phyloP scores from a whole-genome alignment of 108 stramenopile genomes.

The Phaeodactylum tricornutum region DNA sequence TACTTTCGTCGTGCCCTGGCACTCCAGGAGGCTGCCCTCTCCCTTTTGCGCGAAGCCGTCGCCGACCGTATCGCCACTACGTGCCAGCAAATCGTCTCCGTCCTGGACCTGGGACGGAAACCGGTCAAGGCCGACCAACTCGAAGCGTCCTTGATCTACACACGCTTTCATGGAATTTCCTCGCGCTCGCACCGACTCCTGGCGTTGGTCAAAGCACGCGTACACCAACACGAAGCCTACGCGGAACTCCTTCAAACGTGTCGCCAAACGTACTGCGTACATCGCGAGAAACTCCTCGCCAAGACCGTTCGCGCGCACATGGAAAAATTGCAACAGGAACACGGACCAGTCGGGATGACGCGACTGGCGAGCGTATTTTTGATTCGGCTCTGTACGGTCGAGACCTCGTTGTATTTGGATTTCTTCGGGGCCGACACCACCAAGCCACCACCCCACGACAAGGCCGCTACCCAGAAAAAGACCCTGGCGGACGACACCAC shows the following conservation, averaged over 20 bases:
- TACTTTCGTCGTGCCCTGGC: conserved; percentile 73
- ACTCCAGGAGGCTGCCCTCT: conserved; percentile 75
- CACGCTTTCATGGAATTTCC: conserved; percentile 84
- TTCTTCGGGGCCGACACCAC: conserved; percentile 63
- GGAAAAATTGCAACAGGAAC: conserved; percentile 70
- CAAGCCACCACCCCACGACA: no score
- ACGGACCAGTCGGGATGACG: conserved; percentile 83
- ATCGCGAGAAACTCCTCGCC: conserved; percentile 48
- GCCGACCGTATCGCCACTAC: conserved; percentile 75
- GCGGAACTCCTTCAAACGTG: conserved; percentile 65
- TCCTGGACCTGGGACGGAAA: conserved; percentile 41
- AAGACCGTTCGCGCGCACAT: conserved; percentile 68
- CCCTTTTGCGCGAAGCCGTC: conserved; percentile 65
- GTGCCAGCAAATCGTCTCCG: conserved; percentile 41
- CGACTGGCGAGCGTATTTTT: conserved; percentile 77
- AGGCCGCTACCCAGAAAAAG: conserved; percentile 2
- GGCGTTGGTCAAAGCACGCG: conserved; percentile 41
- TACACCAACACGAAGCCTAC: conserved; percentile 49
- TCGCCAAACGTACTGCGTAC: conserved; percentile 64
- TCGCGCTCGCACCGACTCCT: conserved; percentile 60
- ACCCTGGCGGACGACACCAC: conserved; percentile 52
- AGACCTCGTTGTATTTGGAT: conserved; percentile 76
- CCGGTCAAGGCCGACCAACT: conserved; percentile 73
- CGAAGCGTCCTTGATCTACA: conserved; percentile 78
- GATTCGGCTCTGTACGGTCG: conserved; percentile 76